Evolutionary conservation across 208 protist species (phyloP), one percentile per base, ranked within the genome.

Genomic region (Herpetomonas tarakana): DNA sequence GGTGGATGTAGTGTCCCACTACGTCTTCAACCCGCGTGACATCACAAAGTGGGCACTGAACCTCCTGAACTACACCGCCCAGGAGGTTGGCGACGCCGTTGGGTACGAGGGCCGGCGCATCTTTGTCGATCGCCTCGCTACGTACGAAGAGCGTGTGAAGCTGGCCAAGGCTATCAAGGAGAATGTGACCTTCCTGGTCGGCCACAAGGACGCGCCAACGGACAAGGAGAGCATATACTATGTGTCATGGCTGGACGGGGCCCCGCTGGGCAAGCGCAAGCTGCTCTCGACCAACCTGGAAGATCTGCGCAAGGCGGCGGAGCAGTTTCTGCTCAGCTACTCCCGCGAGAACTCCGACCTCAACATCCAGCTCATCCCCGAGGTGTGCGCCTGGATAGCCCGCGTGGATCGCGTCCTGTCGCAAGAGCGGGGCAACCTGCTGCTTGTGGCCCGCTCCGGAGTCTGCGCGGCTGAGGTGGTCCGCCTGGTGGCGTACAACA

Each of bases 21-120:
- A 99, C 83, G 74, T 98, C 58, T 99, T 99, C 71, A 98, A 97
- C 45, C 98, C 97, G 22, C 96, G 97, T 57, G 97, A 99, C 61
- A 67, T 99, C 18, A 99, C 97, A 21, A 79, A 78, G 61, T 98
- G 97, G 96, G 83, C 88, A 16, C 59, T 97, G 35, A 92, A 93
- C 52, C 63, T 98, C 59, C 71, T 97, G 21, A 81, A 95, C 58
- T 99, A 98, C 82, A 62, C 91, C 11, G 62, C 91, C 0, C 47
- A 21, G 2, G 82, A 94, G 44, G 70, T 98, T 9, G 64, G 89
- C 29, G 92, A 97, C 51, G 93, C 87, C 28, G 86, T 97, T 56
- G 85, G 76, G 2, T 96, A 98, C 80, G 96, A 98, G 78, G 92
- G 88, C 22, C 69, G 87, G 26, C 86, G 97, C 50, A 92, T 98